Base-by-base conservation (phyloP, 768 basidiomycete genomes). In the Termitomyces sp. region DNA sequence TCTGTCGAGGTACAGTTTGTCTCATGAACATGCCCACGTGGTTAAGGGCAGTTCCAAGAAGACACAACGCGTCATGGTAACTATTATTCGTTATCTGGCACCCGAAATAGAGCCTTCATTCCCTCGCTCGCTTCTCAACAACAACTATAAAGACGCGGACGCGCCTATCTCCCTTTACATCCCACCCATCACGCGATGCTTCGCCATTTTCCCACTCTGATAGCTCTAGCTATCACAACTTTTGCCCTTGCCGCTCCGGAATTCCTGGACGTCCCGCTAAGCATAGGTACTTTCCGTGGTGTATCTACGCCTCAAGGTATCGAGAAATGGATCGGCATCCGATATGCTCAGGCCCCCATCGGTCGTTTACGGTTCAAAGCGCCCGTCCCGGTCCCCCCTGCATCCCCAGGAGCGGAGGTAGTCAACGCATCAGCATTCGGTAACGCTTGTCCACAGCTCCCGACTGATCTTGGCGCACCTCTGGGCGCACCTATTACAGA, bases 251-350 rank as follows among this genome's bases (percentile, higher is more conserved):
- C 46, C 11, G n/a, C 17, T n/a, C 1, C 54, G 6, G 37, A 19
- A 29, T 60, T 64, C n/a, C 68, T 77, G 21, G 75, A 80, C 17
- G 70, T 82, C 16, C 58, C 53, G 5, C 62, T 80, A 9, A 71
- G 66, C 10, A 75, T 71, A 7, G 83, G 83, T 5, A 73, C 69
- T 0, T 83, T 83, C 58, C 76, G 74, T 3, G 83, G 83, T 9
- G 59, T 78, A 5, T 56, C 70, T 8, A 74, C 73, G 12, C 46
- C 69, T 0, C 77, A 78, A 46, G 77, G 76, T 9, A 77, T 77
- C 10, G 80, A 85, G 49, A 73, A 74, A 64, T 88, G 83, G 78
- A 73, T 85, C 12, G 85, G 85, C 3, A 77, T 89, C 34, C 85
- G 80, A 0, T 89, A 74, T 56, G 86, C 83, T 4, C 69, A 78